Conservation (phyloP, 2,329 filamentous ascomycete species). For the Endoconidiophora laricicola region DNA sequence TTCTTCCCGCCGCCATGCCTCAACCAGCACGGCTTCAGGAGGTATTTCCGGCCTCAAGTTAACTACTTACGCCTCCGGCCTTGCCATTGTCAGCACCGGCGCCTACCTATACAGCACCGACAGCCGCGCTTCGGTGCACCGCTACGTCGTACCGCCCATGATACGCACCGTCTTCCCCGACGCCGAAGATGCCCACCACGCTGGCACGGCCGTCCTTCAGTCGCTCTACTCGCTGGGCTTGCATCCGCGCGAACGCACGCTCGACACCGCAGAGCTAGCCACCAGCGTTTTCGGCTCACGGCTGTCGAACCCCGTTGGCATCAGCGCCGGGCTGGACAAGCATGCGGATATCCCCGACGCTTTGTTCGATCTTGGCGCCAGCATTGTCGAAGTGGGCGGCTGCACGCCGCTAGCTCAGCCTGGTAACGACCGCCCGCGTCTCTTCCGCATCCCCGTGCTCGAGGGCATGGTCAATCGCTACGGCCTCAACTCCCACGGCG, state of each 20-base stretch:
- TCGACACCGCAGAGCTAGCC: slow-evolving; percentile 24
- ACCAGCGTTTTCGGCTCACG: slow-evolving; percentile 55
- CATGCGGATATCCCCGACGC: slow-evolving; percentile 75
- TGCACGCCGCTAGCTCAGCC: slow-evolving; percentile 74
- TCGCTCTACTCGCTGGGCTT: slow-evolving; percentile 56
- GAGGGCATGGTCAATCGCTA: slow-evolving; percentile 90
- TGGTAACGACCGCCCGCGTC: slow-evolving; percentile 74
- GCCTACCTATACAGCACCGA: slow-evolving; percentile 58
- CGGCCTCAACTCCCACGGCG: slow-evolving; percentile 81
- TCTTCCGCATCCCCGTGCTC: slow-evolving; percentile 71
- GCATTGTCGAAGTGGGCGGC: slow-evolving; percentile 82
- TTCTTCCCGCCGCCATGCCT: slow-evolving; percentile 20
- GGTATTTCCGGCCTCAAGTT: slow-evolving; percentile 21
- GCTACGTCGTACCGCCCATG: slow-evolving; percentile 47
- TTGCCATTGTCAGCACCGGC: slow-evolving; percentile 26
- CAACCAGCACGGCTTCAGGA: slow-evolving; percentile 17
- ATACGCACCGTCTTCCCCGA: slow-evolving; percentile 53
- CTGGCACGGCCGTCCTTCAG: slow-evolving; percentile 55
- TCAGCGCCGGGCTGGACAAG: slow-evolving; percentile 93
- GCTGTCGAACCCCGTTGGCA: slow-evolving; percentile 75
- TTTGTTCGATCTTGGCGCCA: slow-evolving; percentile 69
- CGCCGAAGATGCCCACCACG: slow-evolving; percentile 83
- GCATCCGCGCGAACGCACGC: slow-evolving; percentile 60
- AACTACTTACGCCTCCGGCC: slow-evolving; percentile 25
- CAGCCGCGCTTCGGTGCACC: slow-evolving; percentile 54